Evolutionary conservation across 371 early-diverging fungal genomes (phyloP), one percentile per base, ranked within the genome.

Genomic region (Blastocladiella emersonii): DNA sequence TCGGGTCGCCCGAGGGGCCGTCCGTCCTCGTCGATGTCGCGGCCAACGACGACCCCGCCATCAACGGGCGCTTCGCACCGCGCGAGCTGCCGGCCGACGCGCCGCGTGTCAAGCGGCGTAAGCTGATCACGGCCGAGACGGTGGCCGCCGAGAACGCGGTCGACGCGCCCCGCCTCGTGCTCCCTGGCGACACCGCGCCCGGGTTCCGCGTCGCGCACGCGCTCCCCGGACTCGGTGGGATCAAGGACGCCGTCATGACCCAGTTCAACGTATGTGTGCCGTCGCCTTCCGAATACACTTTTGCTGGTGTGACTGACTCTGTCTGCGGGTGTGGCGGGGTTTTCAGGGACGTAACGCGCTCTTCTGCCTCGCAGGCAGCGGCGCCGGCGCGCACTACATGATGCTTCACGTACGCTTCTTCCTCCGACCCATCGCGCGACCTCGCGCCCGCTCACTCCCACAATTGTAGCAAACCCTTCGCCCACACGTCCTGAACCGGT

Each of bases 1-100:
- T 90, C 23, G 92, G 88, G 2, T 87, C 88, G 8, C 75, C 83
- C n/a, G 79, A 84, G 7, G 83, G 87, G 1, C 89, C 94, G 68
- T 86, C 90, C 0, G 68, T 89, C 59, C 70, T 97, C 65, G 72
- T 96, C 60, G 83, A 87, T 64, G 84, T 83, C 35, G n/a, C 32
- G 5, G 34, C 3, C 34, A 25, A 56, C 35, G 56, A 56, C 34
- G 39, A 36, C 25, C 34, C 41, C 7, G 32, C 62, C 55, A 49
- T 0, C 61, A 53, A 30, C 10, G 17, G 7, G 34, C 8, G 12
- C 34, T 6, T 25, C 17, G 36, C 2, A 23, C 19, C 34, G 56
- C 53, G 10, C 67, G 44, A n/a, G 41, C 36, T 70, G 70, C 37
- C 61, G 63, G 34, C 53, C 13, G 27, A 63, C n/a, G 23, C n/a